Base-by-base conservation (phyloP, 257 asterid genomes). In the Fraxinus anomala region DNA sequence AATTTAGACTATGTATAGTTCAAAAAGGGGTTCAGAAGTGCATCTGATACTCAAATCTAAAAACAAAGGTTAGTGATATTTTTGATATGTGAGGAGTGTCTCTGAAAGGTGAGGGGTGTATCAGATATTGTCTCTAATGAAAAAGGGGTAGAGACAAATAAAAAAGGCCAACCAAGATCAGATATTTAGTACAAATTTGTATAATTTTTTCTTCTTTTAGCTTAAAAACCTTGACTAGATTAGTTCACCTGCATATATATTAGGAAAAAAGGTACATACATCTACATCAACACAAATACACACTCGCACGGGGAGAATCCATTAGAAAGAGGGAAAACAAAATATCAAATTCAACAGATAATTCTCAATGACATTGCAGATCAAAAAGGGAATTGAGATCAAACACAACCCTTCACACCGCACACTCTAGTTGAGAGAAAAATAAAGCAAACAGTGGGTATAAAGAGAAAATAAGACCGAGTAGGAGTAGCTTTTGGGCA, bases 401-500 rank as follows among this genome's bases (percentile, higher is more conserved):
- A 85, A 74, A 37, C 16, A 51, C 26, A 17, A 54, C 47, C 47
- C 65, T 54, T 26, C 68, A 49, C 24, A 47, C 40, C 56, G 65
- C 36, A 68, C 21, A 9, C 8, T 49, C 28, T n/a, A 67, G 44
- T 3, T 34, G 54, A 37, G 14, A 40, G 65, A 72, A 68, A 63
- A 70, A 73, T 31, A 42, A 69, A n/a, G 17, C 16, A 13, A 44
- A 17, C 1, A 14, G 14, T 26, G 56, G 3, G 3, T 10, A 37
- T 1, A 59, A n/a, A 47, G 39, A 14, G 24, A 78, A 31, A 68
- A 74, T 79, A 30, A 54, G 74, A 95, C 99, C 99, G 80, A 88
- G 97, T 63, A 81, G 85, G 73, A 95, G 93, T 81, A 95, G 98
- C 91, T 88, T 93, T 82, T 91, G 92, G 51, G 92, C 31, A 76